Base-by-base conservation (phyloP, 805 yeast species). In the Schwanniomyces pseudopolymorphus region DNA sequence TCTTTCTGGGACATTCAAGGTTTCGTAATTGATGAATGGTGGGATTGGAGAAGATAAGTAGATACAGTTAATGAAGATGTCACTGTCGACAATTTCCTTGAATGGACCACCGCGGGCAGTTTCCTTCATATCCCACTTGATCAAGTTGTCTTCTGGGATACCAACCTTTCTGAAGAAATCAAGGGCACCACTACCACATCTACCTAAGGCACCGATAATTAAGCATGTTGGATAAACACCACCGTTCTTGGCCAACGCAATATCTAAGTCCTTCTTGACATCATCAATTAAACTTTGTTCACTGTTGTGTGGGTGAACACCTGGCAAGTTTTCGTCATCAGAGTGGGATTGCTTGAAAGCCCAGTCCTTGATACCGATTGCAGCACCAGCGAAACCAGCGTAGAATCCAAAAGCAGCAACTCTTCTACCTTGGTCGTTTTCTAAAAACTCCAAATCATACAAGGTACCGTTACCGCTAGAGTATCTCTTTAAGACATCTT, bases 301-400 rank as follows among this genome's bases (percentile, higher is more conserved):
- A 63, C 85, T 87, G 43, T 87, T 84, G 69, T 84, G 92, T 38
- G 97, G 95, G 26, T 81, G 61, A 37, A 91, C 87, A 44, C 89
- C 89, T 33, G 88, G 87, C 56, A 94, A 75, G 53, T 89, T 83
- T 64, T 83, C 81, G 45, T 72, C 61, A 59, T 83, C 89, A 7
- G 78, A 49, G 65, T 87, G 85, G 33, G 83, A 69, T 67, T 88
- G 92, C 69, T 92, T 92, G 73, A 87, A 85, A 42, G 96, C 87
- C 97, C 98, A 94, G 69, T 90, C 96, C 66, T 81, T 81, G 43
- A 92, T 77, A 60, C 99, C 99, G 46, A 94, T 72, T 27, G 99
- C 99, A 28, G 99, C 99, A 61, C 99, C 99, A 5, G 98, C 99
- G 66, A 94, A 94, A n/a, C 99, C 99, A 39, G 99, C 99, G 67